phyloP scores from a whole-genome alignment of 805 yeast species.

The Candida berthetii region DNA sequence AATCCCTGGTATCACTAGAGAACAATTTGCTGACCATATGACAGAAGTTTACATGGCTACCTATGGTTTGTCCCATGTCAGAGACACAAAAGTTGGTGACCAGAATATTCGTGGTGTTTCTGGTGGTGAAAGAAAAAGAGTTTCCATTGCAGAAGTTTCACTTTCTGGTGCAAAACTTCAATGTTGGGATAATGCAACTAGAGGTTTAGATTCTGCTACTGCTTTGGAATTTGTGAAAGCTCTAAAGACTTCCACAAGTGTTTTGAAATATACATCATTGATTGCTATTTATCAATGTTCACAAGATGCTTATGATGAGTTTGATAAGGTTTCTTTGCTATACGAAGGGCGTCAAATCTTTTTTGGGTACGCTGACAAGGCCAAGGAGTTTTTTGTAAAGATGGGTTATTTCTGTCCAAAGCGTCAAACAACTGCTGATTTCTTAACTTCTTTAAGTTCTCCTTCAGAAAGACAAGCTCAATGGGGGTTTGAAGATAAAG shows the following conservation, averaged over 20 bases:
- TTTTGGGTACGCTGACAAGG: conserved; percentile 36
- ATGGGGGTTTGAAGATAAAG: conserved; percentile 35
- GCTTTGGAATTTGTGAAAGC: conserved; percentile 49
- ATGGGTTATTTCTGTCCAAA: conserved; percentile 50
- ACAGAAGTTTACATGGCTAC: conserved; percentile 45
- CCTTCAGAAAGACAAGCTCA: conserved; percentile 39
- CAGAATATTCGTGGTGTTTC: conserved; percentile 61
- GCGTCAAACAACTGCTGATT: conserved; percentile 53
- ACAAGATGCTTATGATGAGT: conserved; percentile 42
- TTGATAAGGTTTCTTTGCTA: conserved; percentile 42
- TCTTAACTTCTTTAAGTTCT: conserved; percentile 44
- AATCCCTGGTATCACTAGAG: conserved; percentile 53
- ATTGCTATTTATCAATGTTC: conserved; percentile 54
- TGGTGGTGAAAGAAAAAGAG: conserved; percentile 69
- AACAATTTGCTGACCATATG: conserved; percentile 45
- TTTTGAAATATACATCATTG: conserved; percentile 40
- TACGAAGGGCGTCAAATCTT: conserved; percentile 49
- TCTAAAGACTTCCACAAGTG: conserved; percentile 40
- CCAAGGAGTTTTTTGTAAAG: conserved; percentile 37
- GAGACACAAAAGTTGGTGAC: conserved; percentile 57
- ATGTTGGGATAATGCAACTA: conserved; percentile 52
- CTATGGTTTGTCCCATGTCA: conserved; percentile 43
- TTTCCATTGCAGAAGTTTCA: conserved; percentile 56
- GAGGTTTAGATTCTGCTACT: conserved; percentile 57
- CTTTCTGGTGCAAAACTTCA: conserved; percentile 38